Evolutionary conservation across 805 yeast species (phyloP).

Genomic region (Teunomyces cretensis): DNA sequence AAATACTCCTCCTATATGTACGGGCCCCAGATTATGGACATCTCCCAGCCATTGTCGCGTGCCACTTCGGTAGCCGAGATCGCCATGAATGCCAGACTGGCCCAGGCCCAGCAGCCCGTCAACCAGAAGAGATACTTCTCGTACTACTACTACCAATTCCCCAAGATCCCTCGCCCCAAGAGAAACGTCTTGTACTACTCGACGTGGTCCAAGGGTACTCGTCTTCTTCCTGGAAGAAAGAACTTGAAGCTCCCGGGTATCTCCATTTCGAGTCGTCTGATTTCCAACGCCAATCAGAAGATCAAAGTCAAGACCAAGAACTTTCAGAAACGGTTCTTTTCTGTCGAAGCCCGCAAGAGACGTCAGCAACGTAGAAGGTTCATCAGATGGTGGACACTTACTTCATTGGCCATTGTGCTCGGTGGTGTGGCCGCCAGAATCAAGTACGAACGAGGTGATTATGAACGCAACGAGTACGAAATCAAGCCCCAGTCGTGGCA

Average conservation of each 20-base stretch:
- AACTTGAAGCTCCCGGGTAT: constrained; percentile 18
- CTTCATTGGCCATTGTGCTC: constrained; percentile 51
- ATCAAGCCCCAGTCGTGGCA: constrained; percentile 82
- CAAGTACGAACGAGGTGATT: constrained; percentile 32
- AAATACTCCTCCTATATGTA: constrained; percentile 25
- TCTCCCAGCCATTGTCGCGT: constrained; percentile 42
- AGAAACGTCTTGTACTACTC: constrained; percentile 53
- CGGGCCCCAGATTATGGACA: constrained; percentile 40
- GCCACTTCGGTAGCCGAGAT: constrained; percentile 38
- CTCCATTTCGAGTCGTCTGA: constrained; percentile 27
- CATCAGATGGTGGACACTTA: constrained; percentile 54
- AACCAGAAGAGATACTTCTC: constrained; percentile 19
- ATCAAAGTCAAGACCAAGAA: constrained; percentile 35
- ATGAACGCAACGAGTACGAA: constrained; percentile 36
- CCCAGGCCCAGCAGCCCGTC: constrained; percentile 10
- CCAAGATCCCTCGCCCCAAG: constrained; percentile 58
- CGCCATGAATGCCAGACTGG: constrained; percentile 19
- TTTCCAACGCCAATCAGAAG: constrained; percentile 38
- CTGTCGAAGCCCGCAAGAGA: constrained; percentile 40
- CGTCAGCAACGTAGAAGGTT: constrained; percentile 41
- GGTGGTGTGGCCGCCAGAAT: constrained; percentile 54
- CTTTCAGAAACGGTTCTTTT: constrained; percentile 40
- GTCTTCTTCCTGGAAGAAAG: constrained; percentile 16
- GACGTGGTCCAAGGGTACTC: constrained; percentile 36
- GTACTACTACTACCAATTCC: constrained; percentile 43